Percentiles rank a stretch among this genome's conserved stretches.
phyloP scores from a whole-genome alignment of 352 stramenopile species.

The Blastocystis sp. region DNA sequence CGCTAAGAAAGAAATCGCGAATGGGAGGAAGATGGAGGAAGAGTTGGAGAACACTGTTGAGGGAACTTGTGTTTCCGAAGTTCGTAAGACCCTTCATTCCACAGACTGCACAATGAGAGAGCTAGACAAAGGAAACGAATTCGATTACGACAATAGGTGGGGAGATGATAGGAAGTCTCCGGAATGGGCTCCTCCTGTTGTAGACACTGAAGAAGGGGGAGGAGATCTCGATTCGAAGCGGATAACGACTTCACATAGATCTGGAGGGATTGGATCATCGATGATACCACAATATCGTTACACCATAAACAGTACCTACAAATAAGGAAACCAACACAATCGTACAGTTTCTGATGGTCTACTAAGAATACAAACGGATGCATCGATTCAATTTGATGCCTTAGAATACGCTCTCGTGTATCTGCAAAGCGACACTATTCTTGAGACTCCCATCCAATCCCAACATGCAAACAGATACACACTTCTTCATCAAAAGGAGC shows the following conservation, averaged over 20 bases:
- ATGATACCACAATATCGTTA: not conserved
- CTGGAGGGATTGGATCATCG: not conserved
- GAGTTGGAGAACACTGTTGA: not conserved
- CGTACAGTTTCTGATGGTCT: not conserved
- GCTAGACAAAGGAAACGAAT: too few species aligned
- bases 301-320: slow-evolving; percentile 1
- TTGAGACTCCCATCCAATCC: not conserved
- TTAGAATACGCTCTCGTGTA: not conserved
- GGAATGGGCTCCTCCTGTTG: not conserved
- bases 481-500: not conserved
- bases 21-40: slow-evolving; percentile 11
- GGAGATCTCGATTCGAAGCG: not conserved
- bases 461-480: not conserved
- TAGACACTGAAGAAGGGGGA: not conserved
- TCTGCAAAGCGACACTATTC: not conserved
- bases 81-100: slow-evolving; percentile 7
- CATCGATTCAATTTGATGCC: not conserved
- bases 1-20: not conserved
- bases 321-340: not conserved
- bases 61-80: not conserved
- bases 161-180: too few species aligned
- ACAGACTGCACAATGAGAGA: not conserved
- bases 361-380: not conserved
- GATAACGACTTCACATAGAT: not conserved
- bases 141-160: too few species aligned